Evolutionary conservation across 176 grass and related monocot species (phyloP).

Genomic region (Carex parvula): DNA sequence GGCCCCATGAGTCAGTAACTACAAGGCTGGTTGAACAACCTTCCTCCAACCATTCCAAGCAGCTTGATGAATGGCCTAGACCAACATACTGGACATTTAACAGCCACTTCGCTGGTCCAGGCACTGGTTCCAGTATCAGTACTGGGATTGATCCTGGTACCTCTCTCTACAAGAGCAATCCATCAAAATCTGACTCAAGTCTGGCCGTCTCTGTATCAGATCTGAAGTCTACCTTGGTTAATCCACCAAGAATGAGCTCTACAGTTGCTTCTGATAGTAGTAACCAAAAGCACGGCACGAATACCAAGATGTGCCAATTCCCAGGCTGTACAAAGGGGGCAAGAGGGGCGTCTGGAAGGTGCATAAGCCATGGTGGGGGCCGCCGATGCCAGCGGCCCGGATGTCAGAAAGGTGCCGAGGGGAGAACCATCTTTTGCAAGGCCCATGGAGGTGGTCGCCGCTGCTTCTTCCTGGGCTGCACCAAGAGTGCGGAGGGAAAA

Average conservation of each 20-base stretch:
- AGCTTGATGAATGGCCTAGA: constrained; percentile 33
- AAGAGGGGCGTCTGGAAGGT: constrained; percentile 77
- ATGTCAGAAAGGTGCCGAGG: constrained; percentile 93
- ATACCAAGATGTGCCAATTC: constrained; percentile 58
- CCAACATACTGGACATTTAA: constrained; percentile 42
- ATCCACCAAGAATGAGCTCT: constrained; percentile 38
- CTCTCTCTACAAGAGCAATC: constrained; percentile 37
- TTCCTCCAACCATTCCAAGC: not conserved
- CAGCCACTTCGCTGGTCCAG: not conserved
- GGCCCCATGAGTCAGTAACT: constrained; percentile 53
- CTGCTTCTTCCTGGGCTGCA: constrained; percentile 78
- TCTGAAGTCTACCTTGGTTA: constrained; percentile 39
- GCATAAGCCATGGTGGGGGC: constrained; percentile 95
- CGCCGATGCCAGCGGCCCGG: constrained; percentile 63
- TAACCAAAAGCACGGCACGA: constrained; percentile 35
- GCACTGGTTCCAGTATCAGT: not conserved
- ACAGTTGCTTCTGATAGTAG: constrained; percentile 41
- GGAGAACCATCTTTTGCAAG: constrained; percentile 94
- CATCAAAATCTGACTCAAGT: constrained; percentile 23
- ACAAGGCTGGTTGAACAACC: constrained; percentile 15
- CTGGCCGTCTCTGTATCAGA: constrained; percentile 27
- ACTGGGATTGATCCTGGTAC: not conserved
- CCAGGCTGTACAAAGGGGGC: constrained; percentile 84
- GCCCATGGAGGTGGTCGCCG: constrained; percentile 83
- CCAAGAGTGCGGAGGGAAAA: constrained; percentile 82